Percentiles rank a stretch among this genome's conserved stretches.
phyloP scores from a whole-genome alignment of 441 rosid genomes.

The Viola pubescens region DNA sequence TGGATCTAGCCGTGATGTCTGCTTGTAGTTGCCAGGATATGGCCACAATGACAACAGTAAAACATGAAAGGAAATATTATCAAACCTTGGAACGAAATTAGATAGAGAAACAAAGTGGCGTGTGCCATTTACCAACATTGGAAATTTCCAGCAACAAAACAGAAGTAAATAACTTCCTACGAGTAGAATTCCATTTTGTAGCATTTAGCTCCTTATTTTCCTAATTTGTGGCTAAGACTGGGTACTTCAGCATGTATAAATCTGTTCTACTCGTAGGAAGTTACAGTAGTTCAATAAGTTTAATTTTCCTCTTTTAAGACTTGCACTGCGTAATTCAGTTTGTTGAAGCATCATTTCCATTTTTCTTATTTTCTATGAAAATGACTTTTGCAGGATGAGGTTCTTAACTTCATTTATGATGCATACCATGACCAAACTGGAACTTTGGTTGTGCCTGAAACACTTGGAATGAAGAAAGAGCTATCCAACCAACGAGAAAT shows the following conservation, averaged over 20 bases:
- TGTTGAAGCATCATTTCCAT: slow-evolving; percentile 4
- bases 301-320: not conserved
- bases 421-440: slow-evolving; percentile 50
- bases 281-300: not conserved
- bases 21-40: no score
- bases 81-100: no score
- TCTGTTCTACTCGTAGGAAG: no score
- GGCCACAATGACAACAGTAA: no score
- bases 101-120: no score
- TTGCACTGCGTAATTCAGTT: not conserved
- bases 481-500: slow-evolving; percentile 37
- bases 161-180: not conserved
- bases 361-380: not conserved
- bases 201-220: not conserved
- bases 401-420: slow-evolving; percentile 49
- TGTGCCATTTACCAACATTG: no score
- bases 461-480: slow-evolving; percentile 52
- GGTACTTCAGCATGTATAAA: not conserved
- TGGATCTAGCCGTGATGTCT: no score
- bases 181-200: not conserved
- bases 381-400: slow-evolving; percentile 43
- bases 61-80: no score
- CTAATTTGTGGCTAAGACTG: not conserved
- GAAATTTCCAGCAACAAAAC: not conserved
- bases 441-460: slow-evolving; percentile 43